Conservation (phyloP, 2,329 filamentous ascomycete species). For the Gaeumannomyces tritici region DNA sequence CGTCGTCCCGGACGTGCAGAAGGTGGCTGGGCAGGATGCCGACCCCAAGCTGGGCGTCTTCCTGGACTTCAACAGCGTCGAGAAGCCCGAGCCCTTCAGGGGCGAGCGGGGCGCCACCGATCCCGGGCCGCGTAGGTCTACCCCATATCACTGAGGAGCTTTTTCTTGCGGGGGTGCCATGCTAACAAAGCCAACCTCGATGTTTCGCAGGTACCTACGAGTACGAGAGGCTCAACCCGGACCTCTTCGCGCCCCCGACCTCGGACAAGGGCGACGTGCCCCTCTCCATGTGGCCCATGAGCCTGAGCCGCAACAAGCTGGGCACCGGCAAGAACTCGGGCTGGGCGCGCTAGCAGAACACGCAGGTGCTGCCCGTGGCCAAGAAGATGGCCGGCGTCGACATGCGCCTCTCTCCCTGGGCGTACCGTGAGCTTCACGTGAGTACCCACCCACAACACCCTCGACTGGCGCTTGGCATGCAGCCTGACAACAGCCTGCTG, state of each 20-base stretch:
- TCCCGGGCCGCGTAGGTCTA: slow-evolving; percentile 36
- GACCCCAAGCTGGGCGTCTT: slow-evolving; percentile 38
- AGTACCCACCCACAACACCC: neutral
- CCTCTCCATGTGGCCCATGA: slow-evolving; percentile 44
- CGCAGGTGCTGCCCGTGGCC: slow-evolving; percentile 35
- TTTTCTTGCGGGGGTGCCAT: too few species aligned
- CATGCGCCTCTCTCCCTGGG: slow-evolving; percentile 46
- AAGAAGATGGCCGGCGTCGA: slow-evolving; percentile 47
- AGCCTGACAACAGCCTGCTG: neutral
- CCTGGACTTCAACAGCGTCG: slow-evolving; percentile 41
- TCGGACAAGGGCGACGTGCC: slow-evolving; percentile 39
- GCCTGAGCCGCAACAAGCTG: slow-evolving; percentile 37
- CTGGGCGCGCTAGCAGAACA: slow-evolving; percentile 46
- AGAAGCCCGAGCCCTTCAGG: slow-evolving; percentile 45
- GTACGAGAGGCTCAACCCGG: slow-evolving; percentile 44
- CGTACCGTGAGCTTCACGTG: slow-evolving; percentile 50
- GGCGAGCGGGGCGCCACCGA: slow-evolving; percentile 39
- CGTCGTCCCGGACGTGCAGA: slow-evolving; percentile 24
- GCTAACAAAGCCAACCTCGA: neutral
- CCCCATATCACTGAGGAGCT: too few species aligned
- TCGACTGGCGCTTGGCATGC: too few species aligned
- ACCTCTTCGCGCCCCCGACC: slow-evolving; percentile 41
- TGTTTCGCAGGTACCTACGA: slow-evolving; percentile 25
- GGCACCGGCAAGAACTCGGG: slow-evolving; percentile 33
- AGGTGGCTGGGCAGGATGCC: slow-evolving; percentile 40